Base-by-base conservation (phyloP, 805 yeast genomes). In the Torulaspora microellipsoides region DNA sequence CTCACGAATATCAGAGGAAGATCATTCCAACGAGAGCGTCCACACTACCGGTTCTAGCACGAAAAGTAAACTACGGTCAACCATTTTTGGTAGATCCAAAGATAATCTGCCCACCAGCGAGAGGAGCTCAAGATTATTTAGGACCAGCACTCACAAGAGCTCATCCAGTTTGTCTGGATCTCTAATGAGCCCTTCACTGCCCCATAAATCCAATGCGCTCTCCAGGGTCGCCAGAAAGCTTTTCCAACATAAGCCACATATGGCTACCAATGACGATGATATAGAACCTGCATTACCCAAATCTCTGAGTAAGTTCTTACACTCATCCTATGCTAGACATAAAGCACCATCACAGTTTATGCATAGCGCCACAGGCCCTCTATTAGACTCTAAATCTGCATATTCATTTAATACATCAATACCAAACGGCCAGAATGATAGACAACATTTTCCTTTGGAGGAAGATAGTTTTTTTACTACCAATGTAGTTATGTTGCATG, bases 281-380 rank as follows among this genome's bases (percentile, higher is more conserved):
- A 35, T 37, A 14, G 65, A 60, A 27, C 54, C 55, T 8, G 55
- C 50, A 5, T 34, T 56, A 5, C 62, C 65, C 7, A 58, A 45
- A 28, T 53, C 65, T 1, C 42, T 62, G 35, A 56, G 60, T 41
- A 61, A 58, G 45, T 60, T 62, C 51, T 46, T 62, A 27, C 66
- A 62, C 47, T 58, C 64, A 5, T 56, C 63, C 9, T 59, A 58
- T 34, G 54, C 52, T 14, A 60, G 57, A 35, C 65, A 62, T 43
- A 59, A 55, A 45, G 51, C 62, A 1, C 60, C 64, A 8, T 55
- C 62, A 4, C 61, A 62, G 32, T 60, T 60, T 38, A 54, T 58
- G 15, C 62, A 60, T 40, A 57, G 47, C 36, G 40, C 52, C n/a
- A 48, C 54, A 14, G 50, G 54, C 5, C 54, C 57, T 8, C 34